Evolutionary conservation across 192 early-diverging fungal species (phyloP).

Genomic region (Backusella australiensis): DNA sequence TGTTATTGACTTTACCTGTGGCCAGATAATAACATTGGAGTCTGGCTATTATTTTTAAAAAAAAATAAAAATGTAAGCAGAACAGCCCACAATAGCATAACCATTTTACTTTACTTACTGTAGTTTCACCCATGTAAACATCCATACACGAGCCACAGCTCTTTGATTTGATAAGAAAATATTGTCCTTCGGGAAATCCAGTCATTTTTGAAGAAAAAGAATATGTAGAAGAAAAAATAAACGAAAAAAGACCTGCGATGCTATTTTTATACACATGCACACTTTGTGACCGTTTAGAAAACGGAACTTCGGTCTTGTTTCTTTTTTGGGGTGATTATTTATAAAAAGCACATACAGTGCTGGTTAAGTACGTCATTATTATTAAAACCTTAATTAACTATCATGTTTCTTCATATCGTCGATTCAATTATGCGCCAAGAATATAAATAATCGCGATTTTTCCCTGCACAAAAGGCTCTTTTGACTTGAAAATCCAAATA

Average conservation of each 20-base stretch:
- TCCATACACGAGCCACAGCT: slow-evolving; percentile 18
- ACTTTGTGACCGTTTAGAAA: background rate
- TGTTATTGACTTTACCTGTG: slow-evolving; percentile 10
- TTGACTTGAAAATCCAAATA: no score
- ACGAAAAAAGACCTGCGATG: background rate
- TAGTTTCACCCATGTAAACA: slow-evolving; percentile 23
- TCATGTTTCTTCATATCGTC: no score
- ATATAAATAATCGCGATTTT: no score
- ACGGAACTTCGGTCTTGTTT: background rate
- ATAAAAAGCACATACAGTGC: no score
- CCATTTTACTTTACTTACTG: slow-evolving; percentile 2
- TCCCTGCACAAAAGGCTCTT: no score
- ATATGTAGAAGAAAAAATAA: background rate
- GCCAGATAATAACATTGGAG: slow-evolving; percentile 24
- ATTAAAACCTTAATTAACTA: no score
- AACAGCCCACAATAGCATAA: background rate
- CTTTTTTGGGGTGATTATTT: no score
- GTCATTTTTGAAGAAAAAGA: background rate
- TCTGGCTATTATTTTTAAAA: background rate
- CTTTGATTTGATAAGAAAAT: slow-evolving; percentile 23
- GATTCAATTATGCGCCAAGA: no score
- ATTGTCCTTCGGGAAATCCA: slow-evolving; percentile 11
- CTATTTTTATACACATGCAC: background rate
- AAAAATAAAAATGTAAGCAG: background rate
- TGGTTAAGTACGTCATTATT: no score